Evolutionary conservation across 176 grass and related monocot species (phyloP).

Genomic region (Miscanthus lutarioriparius): DNA sequence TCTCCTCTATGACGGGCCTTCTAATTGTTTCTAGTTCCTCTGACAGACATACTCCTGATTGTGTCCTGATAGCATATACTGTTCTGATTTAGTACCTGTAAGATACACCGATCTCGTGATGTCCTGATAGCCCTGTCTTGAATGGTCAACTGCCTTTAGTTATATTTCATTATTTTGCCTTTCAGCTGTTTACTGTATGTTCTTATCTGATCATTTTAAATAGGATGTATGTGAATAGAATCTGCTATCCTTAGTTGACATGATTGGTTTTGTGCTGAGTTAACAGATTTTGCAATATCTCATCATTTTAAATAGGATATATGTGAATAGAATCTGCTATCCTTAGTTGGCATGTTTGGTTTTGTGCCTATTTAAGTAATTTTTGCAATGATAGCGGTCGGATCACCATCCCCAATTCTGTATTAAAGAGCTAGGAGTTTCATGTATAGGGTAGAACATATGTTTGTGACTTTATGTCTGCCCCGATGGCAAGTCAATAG

Average conservation of each 20-base stretch:
- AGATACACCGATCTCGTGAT: neutral
- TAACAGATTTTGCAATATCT: too few species aligned
- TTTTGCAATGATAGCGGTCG: neutral
- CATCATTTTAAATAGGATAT: too few species aligned
- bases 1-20: neutral
- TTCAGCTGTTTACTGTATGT: neutral
- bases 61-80: neutral
- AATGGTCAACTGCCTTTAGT: neutral
- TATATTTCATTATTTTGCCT: neutral
- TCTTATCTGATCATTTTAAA: neutral
- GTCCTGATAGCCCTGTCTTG: neutral
- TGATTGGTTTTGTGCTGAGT: neutral
- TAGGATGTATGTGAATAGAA: neutral
- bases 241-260: neutral
- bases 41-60: neutral
- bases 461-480: constrained; percentile 29
- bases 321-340: neutral
- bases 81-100: neutral
- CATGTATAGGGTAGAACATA: neutral
- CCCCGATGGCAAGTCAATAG: constrained; percentile 22
- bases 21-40: neutral
- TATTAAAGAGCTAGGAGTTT: neutral
- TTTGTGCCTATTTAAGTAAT: neutral
- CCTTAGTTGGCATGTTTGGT: neutral
- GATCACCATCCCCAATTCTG: neutral